These are phyloP conservation scores for Limtongozyma cylindracea DNA, from an alignment of 805 yeast genomes.

Conservation along the genomic window DNA sequence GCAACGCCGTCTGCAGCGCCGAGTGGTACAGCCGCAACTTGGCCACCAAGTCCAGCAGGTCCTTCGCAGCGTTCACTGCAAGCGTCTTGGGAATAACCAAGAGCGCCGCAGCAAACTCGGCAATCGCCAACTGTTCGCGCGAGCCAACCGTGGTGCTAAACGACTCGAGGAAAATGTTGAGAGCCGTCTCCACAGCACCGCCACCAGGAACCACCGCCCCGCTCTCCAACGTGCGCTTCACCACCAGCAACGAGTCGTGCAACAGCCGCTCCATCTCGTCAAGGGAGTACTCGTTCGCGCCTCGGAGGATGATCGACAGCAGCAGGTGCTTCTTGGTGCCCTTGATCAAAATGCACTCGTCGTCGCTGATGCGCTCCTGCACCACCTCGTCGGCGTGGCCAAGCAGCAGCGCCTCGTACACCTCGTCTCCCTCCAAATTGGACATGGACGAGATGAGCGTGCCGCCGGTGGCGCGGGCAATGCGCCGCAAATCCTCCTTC, in stretches of 20 bases:
- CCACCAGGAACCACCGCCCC: constrained; percentile 97
- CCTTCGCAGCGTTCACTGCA: constrained; percentile 95
- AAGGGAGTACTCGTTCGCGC: constrained; percentile 81
- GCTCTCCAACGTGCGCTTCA: constrained; percentile 85
- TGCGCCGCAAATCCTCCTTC: constrained; percentile 88
- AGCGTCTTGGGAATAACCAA: constrained; percentile 87
- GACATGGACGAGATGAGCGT: constrained; percentile 69
- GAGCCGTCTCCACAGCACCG: constrained; percentile 95
- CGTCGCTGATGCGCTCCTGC: constrained; percentile 83
- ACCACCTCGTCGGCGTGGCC: constrained; percentile 82
- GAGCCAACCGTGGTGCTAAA: constrained; percentile 97
- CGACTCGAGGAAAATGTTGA: constrained; percentile 83
- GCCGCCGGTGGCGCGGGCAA: constrained; percentile 96
- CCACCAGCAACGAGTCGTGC: constrained; percentile 85
- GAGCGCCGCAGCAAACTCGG: constrained; percentile 84
- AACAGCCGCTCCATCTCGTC: constrained; percentile 98
- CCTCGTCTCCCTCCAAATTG: constrained; percentile 89
- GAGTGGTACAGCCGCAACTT: constrained; percentile 92
- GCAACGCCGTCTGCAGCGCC: constrained; percentile 69
- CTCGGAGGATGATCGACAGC: constrained; percentile 78
- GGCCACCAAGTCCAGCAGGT: constrained; percentile 82
- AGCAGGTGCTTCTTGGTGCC: constrained; percentile 85
- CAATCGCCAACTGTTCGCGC: constrained; percentile 92
- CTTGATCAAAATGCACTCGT: constrained; percentile 81
- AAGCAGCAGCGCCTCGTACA: constrained; percentile 59